Conservation (phyloP, 2,329 filamentous ascomycete species). For the Pseudogymnoascus sp. region DNA sequence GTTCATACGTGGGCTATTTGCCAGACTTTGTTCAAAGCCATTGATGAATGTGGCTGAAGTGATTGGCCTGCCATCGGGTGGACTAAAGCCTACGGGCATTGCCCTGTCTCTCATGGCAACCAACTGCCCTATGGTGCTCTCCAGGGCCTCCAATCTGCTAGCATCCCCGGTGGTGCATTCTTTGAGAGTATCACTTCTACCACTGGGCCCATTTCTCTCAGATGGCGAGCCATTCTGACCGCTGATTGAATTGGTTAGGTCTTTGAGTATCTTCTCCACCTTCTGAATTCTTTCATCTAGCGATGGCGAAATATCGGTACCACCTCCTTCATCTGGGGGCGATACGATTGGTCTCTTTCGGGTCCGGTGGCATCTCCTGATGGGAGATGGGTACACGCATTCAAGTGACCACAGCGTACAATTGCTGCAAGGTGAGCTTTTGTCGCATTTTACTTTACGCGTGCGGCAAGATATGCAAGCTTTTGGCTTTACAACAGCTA, state of each 20-base stretch:
- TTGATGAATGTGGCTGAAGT: background rate
- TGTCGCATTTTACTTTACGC: slow-evolving; percentile 4
- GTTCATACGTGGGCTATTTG: background rate
- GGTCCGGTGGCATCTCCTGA: slow-evolving; percentile 1
- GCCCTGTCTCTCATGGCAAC: background rate
- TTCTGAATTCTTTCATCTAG: slow-evolving; percentile 1
- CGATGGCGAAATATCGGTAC: background rate
- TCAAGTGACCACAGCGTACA: slow-evolving; percentile 3
- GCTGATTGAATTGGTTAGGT: background rate
- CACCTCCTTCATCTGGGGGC: background rate
- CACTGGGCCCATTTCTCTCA: background rate
- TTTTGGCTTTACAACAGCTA: background rate
- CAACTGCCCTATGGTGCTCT: background rate
- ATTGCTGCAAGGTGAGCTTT: background rate
- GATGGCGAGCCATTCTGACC: background rate
- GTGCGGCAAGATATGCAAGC: slow-evolving; percentile 9
- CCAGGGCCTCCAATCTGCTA: background rate
- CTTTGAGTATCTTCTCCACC: background rate
- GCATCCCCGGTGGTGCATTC: background rate
- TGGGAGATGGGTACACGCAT: background rate
- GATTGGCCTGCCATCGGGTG: background rate
- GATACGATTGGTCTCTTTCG: background rate
- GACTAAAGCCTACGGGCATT: background rate
- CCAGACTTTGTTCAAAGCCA: background rate
- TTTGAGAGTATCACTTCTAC: background rate